phyloP scores from a whole-genome alignment of 139 green algal species.

The Asterochloris erici region DNA sequence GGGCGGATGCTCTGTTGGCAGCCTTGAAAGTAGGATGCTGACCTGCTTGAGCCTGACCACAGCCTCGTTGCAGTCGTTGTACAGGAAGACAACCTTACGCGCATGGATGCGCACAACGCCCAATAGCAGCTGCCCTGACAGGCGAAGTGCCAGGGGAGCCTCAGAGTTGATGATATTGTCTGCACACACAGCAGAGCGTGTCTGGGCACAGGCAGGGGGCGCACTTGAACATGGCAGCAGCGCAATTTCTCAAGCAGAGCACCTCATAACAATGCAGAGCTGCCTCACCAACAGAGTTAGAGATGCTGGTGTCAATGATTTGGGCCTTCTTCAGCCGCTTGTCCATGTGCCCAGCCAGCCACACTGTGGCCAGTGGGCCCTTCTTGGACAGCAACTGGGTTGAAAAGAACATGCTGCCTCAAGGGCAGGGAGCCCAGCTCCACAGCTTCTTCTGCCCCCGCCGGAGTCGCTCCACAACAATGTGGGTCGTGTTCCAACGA shows the following conservation, averaged over 20 bases:
- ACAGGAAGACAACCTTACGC: constrained; percentile 76
- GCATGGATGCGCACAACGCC: constrained; percentile 92
- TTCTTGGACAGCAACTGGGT: constrained; percentile 87
- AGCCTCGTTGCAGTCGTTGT: constrained; percentile 64
- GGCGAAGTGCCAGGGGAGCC: constrained; percentile 86
- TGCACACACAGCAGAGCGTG: constrained; percentile 30
- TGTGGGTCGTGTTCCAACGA: no score
- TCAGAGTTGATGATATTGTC: constrained; percentile 94
- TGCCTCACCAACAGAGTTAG: constrained; percentile 22
- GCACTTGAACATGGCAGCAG: not conserved
- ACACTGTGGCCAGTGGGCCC: constrained; percentile 88
- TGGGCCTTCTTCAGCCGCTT: constrained; percentile 78
- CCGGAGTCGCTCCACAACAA: no score
- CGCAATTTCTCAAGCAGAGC: not conserved
- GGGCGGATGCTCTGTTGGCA: not conserved
- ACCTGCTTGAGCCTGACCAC: constrained; percentile 65
- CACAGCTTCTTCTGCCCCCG: no score
- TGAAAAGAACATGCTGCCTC: constrained; percentile 80
- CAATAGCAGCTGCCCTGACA: constrained; percentile 94
- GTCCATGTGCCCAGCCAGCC: constrained; percentile 94
- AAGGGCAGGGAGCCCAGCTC: no score
- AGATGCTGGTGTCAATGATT: constrained; percentile 63
- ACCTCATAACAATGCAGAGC: not conserved
- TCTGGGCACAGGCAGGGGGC: constrained; percentile 18
- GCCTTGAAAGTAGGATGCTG: not conserved